Conservation (phyloP, 129 eudicot genomes). For the Sambucus nigra region DNA sequence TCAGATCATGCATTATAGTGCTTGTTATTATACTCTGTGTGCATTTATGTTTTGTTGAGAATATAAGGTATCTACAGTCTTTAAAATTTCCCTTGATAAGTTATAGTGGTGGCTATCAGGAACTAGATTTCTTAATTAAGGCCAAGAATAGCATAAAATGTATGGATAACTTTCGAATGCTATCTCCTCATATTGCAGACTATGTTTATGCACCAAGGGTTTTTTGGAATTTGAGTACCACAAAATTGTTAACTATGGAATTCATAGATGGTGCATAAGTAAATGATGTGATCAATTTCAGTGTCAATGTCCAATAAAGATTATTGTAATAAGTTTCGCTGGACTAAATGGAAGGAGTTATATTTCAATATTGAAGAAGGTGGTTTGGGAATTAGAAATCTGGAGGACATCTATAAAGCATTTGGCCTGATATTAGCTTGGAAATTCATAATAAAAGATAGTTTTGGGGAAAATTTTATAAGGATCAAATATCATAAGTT, state of each 20-base stretch:
- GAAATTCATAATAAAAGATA: too few relatives aligned
- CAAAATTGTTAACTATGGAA: conserved; percentile 88
- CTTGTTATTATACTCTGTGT: not conserved
- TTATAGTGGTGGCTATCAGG: conserved; percentile 51
- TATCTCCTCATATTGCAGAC: conserved; percentile 86
- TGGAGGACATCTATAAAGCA: too few relatives aligned
- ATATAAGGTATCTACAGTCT: conserved; percentile 1
- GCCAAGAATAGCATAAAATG: conserved; percentile 92
- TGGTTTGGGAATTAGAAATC: too few relatives aligned
- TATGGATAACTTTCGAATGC: conserved; percentile 83
- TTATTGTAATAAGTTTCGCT: too few relatives aligned
- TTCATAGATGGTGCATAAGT: conserved; percentile 74
- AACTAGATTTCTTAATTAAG: conserved; percentile 83
- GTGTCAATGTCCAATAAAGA: too few relatives aligned
- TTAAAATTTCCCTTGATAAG: conserved; percentile 14
- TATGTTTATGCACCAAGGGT: conserved; percentile 71
- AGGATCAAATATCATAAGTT: too few relatives aligned
- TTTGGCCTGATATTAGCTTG: too few relatives aligned
- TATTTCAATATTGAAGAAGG: too few relatives aligned
- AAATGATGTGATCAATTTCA: conserved; percentile 57
- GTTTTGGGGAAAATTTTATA: too few relatives aligned
- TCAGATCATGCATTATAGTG: not conserved
- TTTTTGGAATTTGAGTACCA: conserved; percentile 71
- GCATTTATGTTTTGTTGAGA: conserved; percentile 11
- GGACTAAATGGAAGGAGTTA: too few relatives aligned